These are phyloP conservation scores for Hypholoma sublateritium DNA, from an alignment of 768 basidiomycete species.

Conservation along the genomic window DNA sequence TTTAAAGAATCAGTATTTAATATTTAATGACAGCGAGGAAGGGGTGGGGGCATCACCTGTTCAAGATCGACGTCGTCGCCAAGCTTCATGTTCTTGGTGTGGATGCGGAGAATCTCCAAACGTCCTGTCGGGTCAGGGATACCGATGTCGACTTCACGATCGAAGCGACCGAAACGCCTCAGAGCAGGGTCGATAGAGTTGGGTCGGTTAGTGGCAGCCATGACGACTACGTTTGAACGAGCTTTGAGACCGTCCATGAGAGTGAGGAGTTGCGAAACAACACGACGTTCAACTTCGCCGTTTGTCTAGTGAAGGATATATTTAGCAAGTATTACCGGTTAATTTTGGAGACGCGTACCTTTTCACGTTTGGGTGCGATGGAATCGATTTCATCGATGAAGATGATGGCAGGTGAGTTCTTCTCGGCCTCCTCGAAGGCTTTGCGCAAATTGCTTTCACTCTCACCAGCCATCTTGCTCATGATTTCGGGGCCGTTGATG, in stretches of 20 bases:
- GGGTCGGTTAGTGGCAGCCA: conserved; percentile 98
- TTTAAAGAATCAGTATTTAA: not conserved
- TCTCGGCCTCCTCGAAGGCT: conserved; percentile 99
- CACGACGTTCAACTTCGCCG: conserved; percentile 99
- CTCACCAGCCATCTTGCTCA: conserved; percentile 99
- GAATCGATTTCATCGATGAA: conserved; percentile 99
- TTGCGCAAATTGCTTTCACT: conserved; percentile 96
- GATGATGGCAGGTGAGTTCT: conserved; percentile 99
- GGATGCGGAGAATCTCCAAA: conserved; percentile 97
- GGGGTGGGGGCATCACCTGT: conserved; percentile 58
- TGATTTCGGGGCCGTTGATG: conserved; percentile 99
- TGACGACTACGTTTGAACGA: conserved; percentile 98
- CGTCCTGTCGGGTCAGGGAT: conserved; percentile 99
- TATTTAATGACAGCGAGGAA: too few species aligned
- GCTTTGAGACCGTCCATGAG: conserved; percentile 99
- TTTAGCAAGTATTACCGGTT: conserved; percentile 9
- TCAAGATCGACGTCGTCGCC: conserved; percentile 96
- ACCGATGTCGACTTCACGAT: conserved; percentile 98
- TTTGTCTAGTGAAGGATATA: conserved; percentile 65
- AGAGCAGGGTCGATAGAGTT: conserved; percentile 99
- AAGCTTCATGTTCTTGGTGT: conserved; percentile 99
- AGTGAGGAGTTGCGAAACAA: conserved; percentile 96
- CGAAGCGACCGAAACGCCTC: conserved; percentile 98
- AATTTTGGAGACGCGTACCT: conserved; percentile 52
- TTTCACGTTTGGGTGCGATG: conserved; percentile 99